These are phyloP conservation scores for Pseudogymnoascus pannorum DNA, from an alignment of 2,329 filamentous ascomycete genomes.

Conservation along the genomic window DNA sequence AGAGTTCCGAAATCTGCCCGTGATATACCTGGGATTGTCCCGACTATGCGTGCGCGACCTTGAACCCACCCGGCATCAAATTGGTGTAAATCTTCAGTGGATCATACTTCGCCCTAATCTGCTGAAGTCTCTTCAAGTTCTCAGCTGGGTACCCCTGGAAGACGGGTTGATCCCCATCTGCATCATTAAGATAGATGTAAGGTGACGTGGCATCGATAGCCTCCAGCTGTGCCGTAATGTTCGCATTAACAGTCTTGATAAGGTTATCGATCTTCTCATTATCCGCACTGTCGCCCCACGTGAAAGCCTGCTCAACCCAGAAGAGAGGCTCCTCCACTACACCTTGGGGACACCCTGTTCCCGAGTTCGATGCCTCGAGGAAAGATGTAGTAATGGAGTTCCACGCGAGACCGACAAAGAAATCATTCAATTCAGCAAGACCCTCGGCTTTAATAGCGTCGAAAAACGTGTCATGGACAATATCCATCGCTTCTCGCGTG, in stretches of 20 bases:
- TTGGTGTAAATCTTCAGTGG: constrained; percentile 26
- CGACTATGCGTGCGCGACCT: constrained; percentile 10
- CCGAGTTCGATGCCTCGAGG: constrained; percentile 11
- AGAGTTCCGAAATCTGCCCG: neutral
- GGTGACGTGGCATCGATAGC: constrained; percentile 9
- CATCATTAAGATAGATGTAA: constrained; percentile 21
- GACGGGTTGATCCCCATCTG: constrained; percentile 14
- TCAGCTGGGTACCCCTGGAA: constrained; percentile 28
- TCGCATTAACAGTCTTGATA: constrained; percentile 12
- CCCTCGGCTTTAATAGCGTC: constrained; percentile 10
- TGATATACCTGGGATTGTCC: too few species aligned
- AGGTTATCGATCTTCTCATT: constrained; percentile 13
- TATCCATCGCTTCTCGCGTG: constrained; percentile 15
- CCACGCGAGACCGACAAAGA: constrained; percentile 14
- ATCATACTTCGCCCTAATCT: constrained; percentile 29
- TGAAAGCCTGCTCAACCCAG: constrained; percentile 17
- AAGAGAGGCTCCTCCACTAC: constrained; percentile 14
- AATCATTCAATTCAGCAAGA: constrained; percentile 7
- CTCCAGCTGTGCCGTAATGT: constrained; percentile 15
- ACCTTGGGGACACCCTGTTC: constrained; percentile 15
- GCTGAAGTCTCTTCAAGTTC: constrained; percentile 30
- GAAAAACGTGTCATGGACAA: constrained; percentile 18
- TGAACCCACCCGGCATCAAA: constrained; percentile 18
- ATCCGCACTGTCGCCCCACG: constrained; percentile 14
- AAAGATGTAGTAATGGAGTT: constrained; percentile 16